phyloP scores from a whole-genome alignment of 805 yeast genomes.

The Tetrapisispora phaffii region DNA sequence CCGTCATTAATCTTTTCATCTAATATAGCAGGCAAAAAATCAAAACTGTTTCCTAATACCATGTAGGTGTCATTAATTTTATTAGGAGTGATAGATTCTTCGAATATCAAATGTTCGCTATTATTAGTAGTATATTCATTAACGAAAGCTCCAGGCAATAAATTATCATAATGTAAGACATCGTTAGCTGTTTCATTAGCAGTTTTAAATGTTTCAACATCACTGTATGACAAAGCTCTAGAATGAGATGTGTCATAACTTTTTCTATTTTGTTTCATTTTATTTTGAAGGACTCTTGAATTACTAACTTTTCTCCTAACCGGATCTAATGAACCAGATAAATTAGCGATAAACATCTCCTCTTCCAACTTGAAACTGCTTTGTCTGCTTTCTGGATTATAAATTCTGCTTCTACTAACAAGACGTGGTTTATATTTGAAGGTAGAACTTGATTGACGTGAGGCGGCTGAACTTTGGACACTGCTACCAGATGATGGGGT shows the following conservation, averaged over 20 bases:
- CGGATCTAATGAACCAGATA: constrained; percentile 14
- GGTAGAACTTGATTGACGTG: background rate
- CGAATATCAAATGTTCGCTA: background rate
- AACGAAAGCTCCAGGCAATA: background rate
- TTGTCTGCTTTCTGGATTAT: constrained; percentile 4
- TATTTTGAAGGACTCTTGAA: constrained; percentile 15
- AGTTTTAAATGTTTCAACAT: background rate
- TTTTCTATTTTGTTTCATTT: constrained; percentile 4
- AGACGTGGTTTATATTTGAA: constrained; percentile 23
- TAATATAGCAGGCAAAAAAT: background rate
- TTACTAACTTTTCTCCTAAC: constrained; percentile 15
- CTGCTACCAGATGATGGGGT: constrained; percentile 13
- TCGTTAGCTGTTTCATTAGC: background rate
- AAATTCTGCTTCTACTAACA: constrained; percentile 9
- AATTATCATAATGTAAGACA: background rate
- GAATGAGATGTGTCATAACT: background rate
- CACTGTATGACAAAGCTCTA: background rate
- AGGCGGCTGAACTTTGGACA: constrained; percentile 1
- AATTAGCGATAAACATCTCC: background rate
- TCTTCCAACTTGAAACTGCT: background rate
- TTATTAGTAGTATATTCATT: background rate
- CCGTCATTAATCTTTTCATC: background rate
- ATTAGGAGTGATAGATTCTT: background rate
- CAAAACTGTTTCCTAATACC: constrained; percentile 3
- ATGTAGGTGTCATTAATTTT: background rate